Evolutionary conservation across 1,139 yeast genomes (phyloP), one percentile per base, ranked within the genome.

Genomic region (Torulaspora pretoriensis): DNA sequence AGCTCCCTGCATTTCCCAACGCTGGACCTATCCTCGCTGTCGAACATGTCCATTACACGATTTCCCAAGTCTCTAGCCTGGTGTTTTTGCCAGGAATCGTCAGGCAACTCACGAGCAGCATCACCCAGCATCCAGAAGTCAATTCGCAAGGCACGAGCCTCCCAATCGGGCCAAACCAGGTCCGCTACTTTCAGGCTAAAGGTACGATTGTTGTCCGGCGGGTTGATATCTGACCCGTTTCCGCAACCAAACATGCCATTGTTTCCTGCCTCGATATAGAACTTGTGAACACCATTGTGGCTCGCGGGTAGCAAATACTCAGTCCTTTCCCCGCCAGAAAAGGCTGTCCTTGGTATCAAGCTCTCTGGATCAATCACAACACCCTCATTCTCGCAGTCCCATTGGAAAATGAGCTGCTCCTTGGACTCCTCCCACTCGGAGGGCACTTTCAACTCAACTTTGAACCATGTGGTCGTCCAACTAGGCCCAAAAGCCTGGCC

Each of bases 391-490:
- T 80, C 78, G 40, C 89, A 80, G 61, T 92, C 95, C 90, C 95
- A 92, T 49, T 88, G 85, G 49, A 89, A 78, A 45, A 80, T 70
- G 36, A 89, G 74, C 47, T 74, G 74, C 32, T 74, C 75, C 34
- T 69, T 70, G 2, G 59, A 43, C 12, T 65, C 63, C 12, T 73
- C 55, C 85, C 92, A 84, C 3, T 71, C 64, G 16, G 70, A 58
- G 0, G 96, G 95, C 6, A 90, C 70, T 25, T 71, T 70, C 50
- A 86, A 67, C 22, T 73, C 68, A 32, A 90, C 70, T 55, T 81
- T 77, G 67, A 92, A 88, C 98, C 98, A 92, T 56, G 89, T 94
- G 1, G 97, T 84, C 52, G 92, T 83, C 98, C 97, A 92, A 12
- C 95, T 83, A 2, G 97, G 97, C 0, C 96, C 97, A 65, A 85